Conservation (phyloP, 2,329 filamentous ascomycete genomes). For the Pseudogymnoascus sp. region DNA sequence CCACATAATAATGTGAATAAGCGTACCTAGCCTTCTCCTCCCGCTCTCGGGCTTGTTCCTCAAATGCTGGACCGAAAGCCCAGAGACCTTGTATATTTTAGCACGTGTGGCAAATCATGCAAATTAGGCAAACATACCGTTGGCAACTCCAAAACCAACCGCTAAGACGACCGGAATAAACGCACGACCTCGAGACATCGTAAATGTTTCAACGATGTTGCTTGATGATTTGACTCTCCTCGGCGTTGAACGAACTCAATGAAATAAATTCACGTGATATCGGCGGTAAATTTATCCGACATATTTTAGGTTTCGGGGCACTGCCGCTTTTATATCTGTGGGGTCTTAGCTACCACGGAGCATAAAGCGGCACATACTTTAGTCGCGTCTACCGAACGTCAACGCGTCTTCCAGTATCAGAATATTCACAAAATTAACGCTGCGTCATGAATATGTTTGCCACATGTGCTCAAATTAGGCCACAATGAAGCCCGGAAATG, state of each 20-base stretch:
- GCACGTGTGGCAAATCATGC: neutral
- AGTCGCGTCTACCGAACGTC: neutral
- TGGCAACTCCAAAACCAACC: constrained; percentile 24
- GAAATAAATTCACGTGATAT: neutral
- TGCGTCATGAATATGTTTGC: neutral
- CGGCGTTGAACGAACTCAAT: neutral
- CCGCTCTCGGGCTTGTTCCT: constrained; percentile 21
- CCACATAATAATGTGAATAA: neutral
- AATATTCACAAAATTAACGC: neutral
- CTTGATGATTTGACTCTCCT: neutral
- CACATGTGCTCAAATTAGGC: neutral
- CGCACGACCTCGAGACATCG: constrained; percentile 24
- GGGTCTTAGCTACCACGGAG: neutral
- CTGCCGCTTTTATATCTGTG: neutral
- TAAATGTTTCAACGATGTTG: neutral
- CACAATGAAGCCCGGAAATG: neutral
- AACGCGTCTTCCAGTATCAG: neutral
- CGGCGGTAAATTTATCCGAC: neutral
- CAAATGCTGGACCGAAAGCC: constrained; percentile 26
- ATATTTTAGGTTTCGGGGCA: neutral
- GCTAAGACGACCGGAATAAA: constrained; percentile 24
- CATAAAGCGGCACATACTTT: constrained; percentile 1
- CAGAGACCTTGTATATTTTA: constrained; percentile 19
- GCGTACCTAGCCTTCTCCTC: constrained; percentile 17
- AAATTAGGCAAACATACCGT: constrained; percentile 20